Evolutionary conservation across 805 yeast genomes (phyloP), one percentile per base, ranked within the genome.

Genomic region (Candida ipomoeae): DNA sequence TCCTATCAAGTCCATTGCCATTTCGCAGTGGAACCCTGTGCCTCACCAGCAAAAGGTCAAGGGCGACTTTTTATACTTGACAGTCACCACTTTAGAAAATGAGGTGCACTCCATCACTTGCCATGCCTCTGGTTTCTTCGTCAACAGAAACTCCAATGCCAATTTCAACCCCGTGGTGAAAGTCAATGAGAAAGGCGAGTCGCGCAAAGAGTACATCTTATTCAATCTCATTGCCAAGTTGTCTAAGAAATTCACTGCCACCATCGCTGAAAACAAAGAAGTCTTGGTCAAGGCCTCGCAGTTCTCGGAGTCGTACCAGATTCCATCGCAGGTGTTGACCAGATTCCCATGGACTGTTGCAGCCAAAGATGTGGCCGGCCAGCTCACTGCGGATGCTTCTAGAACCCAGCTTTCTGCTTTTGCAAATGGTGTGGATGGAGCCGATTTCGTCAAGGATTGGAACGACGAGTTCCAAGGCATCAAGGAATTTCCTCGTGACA

Each of bases 11-110:
- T 70, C 79, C 0, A 68, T 82, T 44, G 63, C 71, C 48, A 65
- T 89, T 45, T 87, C 96, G 13, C 80, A 81, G 48, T 92, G 96
- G 94, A 84, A 87, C 56, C 96, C 97, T 3, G 89, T 89, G 13
- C 85, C 92, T 31, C 73, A 84, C 15, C 69, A 74, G 46, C 81
- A 78, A 63, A 79, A 73, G 58, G 56, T 76, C 43, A 79, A 77
- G 63, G 98, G 98, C 23, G 96, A 91, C 62, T 73, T 91, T 59
- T 73, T 86, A 51, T 92, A 92, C 67, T 73, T 94, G 61, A 80
- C 80, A 50, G 74, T 83, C 39, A 84, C 82, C 60, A 87, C 97
- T 43, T 72, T 87, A 56, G 98, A 94, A 68, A 85, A 85, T 59
- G 95, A 88, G 63, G 79, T 79, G 29, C 80, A 78, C 66, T 86